Conservation (phyloP, 1,284 basidiomycete genomes). For the Moesziomyces sp. region DNA sequence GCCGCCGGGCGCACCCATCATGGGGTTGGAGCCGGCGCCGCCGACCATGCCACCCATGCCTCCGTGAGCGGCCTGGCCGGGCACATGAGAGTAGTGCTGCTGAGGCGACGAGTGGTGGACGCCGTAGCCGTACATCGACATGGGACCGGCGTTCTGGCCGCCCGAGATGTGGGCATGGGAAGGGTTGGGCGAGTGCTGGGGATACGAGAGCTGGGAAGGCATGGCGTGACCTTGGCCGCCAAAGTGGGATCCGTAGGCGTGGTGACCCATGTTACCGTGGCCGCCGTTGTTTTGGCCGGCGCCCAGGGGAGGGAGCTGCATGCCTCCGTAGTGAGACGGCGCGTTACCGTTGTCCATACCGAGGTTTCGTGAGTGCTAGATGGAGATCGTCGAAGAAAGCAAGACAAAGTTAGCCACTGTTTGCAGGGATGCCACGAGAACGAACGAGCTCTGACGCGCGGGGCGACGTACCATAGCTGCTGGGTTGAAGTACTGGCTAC, state of each 20-base stretch:
- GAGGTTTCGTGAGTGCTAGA: slow-evolving; percentile 44
- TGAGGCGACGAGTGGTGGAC: slow-evolving; percentile 47
- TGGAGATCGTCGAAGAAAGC: not conserved
- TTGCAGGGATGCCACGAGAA: too few species aligned
- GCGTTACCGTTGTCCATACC: slow-evolving; percentile 39
- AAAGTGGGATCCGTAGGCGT: slow-evolving; percentile 41
- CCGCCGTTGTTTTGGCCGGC: slow-evolving; percentile 49
- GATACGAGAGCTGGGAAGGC: slow-evolving; percentile 49
- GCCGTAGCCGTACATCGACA: slow-evolving; percentile 54
- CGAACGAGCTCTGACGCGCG: not conserved
- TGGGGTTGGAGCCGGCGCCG: slow-evolving; percentile 47
- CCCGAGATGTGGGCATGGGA: slow-evolving; percentile 46
- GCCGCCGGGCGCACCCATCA: slow-evolving; percentile 51
- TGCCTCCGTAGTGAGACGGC: slow-evolving; percentile 49
- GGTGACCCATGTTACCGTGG: slow-evolving; percentile 47
- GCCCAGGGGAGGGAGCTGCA: slow-evolving; percentile 52
- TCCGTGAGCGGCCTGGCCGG: slow-evolving; percentile 48
- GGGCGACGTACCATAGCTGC: slow-evolving; percentile 46
- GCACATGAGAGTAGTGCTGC: slow-evolving; percentile 52
- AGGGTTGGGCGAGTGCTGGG: slow-evolving; percentile 49
- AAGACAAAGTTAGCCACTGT: slow-evolving; percentile 3
- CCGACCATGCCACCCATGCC: slow-evolving; percentile 52
- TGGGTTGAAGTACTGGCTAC: slow-evolving; percentile 50
- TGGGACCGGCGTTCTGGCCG: slow-evolving; percentile 41
- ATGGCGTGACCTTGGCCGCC: slow-evolving; percentile 44